Percentiles rank a stretch among this genome's conserved stretches.
Evolutionary conservation across 768 basidiomycete species (phyloP).

Genomic region (Suillus occidentalis): DNA sequence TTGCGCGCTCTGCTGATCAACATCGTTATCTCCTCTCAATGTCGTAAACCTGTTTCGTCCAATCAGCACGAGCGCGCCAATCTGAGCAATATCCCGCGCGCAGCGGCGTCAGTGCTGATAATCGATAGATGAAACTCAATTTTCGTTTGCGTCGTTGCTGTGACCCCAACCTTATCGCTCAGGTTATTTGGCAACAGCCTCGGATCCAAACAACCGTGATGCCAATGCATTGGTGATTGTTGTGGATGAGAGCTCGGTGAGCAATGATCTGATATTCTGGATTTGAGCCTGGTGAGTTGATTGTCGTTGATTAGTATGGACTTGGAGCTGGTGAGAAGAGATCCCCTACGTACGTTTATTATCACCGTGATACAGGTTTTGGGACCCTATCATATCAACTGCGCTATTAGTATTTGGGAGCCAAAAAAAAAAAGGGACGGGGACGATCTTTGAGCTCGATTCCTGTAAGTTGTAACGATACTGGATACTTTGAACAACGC

Average conservation of each 20-base stretch:
- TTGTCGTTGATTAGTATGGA: too few species aligned
- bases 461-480: background rate
- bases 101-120: too few species aligned
- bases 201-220: background rate
- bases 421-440: background rate
- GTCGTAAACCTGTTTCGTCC: background rate
- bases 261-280: background rate
- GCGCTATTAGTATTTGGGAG: background rate
- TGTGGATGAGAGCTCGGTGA: too few species aligned
- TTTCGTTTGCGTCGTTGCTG: too few species aligned
- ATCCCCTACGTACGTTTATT: background rate
- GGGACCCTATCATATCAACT: background rate
- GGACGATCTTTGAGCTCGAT: background rate
- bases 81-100: too few species aligned
- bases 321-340: background rate
- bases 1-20: too few species aligned
- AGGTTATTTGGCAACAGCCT: conserved; percentile 3
- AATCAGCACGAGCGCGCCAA: too few species aligned
- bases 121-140: too few species aligned
- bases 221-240: too few species aligned
- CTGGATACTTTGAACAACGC: background rate
- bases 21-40: too few species aligned
- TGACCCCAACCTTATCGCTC: background rate
- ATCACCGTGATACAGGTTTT: background rate
- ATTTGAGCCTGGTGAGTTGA: background rate